Evolutionary conservation across 352 stramenopile species (phyloP).

Genomic region (Phytophthora fragariae): DNA sequence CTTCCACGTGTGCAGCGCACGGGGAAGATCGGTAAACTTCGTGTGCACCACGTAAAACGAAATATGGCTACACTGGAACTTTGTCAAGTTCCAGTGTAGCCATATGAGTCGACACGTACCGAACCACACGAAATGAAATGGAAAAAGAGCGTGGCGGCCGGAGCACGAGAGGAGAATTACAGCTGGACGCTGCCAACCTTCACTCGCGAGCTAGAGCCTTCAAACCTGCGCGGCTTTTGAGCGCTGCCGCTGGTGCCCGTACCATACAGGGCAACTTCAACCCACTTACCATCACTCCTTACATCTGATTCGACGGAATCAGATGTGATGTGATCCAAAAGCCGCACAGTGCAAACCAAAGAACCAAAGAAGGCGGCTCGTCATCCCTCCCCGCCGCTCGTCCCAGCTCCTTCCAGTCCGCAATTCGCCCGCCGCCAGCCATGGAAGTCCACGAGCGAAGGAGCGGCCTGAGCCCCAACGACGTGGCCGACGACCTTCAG

Average conservation of each 20-base stretch:
- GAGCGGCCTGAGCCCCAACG: neutral
- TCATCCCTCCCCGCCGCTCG: constrained; percentile 13
- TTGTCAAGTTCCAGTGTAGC: too few relatives aligned
- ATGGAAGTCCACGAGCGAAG: constrained; percentile 43
- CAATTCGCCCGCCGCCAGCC: neutral
- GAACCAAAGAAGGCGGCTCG: neutral
- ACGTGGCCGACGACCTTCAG: neutral
- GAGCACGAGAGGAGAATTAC: too few relatives aligned
- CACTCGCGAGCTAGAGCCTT: too few relatives aligned
- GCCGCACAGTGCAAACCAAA: constrained; percentile 1
- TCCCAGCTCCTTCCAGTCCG: neutral
- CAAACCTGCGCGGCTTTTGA: too few relatives aligned
- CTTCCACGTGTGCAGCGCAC: constrained; percentile 40
- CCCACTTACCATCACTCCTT: constrained; percentile 27
- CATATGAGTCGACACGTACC: too few relatives aligned
- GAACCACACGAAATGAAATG: too few relatives aligned
- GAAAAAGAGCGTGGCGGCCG: too few relatives aligned
- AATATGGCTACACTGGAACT: too few relatives aligned
- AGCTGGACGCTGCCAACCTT: too few relatives aligned
- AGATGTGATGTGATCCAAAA: constrained; percentile 15
- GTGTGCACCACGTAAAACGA: neutral
- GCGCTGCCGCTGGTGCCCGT: too few relatives aligned
- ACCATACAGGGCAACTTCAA: constrained; percentile 21
- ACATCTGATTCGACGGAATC: constrained; percentile 12
- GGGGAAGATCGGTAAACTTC: neutral